Percentiles rank a stretch among this genome's conserved stretches.
Evolutionary conservation across 768 basidiomycete species (phyloP).

Genomic region (Suillus paluster): DNA sequence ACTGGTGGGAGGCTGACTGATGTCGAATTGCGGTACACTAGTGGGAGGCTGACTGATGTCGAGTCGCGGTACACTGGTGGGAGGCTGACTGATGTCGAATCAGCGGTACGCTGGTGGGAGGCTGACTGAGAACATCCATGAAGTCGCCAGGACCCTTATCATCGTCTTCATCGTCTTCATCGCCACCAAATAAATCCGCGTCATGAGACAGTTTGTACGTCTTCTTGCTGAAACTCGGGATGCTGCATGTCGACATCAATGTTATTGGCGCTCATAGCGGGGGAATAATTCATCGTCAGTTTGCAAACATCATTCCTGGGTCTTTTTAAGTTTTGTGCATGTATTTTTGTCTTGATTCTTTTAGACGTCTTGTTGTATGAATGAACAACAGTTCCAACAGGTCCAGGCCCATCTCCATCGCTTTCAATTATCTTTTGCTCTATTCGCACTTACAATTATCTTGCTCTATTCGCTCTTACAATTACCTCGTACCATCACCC

Average conservation of each 20-base stretch:
- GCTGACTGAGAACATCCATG: neutral
- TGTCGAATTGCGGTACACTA: no score
- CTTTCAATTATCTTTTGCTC: no score
- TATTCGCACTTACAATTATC: no score
- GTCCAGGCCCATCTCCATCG: no score
- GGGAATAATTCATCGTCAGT: neutral
- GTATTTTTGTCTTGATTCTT: neutral
- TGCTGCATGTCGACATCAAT: neutral
- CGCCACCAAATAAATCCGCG: neutral
- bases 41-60: no score
- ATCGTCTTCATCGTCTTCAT: neutral
- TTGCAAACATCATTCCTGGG: neutral
- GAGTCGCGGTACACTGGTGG: no score
- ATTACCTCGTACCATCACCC: no score
- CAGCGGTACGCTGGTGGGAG: no score
- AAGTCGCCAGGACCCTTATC: neutral
- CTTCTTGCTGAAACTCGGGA: neutral
- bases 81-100: no score
- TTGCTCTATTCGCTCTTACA: no score
- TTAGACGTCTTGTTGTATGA: neutral
- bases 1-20: neutral
- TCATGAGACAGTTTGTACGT: constrained; percentile 2
- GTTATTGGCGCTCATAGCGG: neutral
- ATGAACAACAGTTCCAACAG: neutral
- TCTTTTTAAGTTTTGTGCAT: no score